Conservation (phyloP, 805 yeast genomes). For the Kuraishia cidri region DNA sequence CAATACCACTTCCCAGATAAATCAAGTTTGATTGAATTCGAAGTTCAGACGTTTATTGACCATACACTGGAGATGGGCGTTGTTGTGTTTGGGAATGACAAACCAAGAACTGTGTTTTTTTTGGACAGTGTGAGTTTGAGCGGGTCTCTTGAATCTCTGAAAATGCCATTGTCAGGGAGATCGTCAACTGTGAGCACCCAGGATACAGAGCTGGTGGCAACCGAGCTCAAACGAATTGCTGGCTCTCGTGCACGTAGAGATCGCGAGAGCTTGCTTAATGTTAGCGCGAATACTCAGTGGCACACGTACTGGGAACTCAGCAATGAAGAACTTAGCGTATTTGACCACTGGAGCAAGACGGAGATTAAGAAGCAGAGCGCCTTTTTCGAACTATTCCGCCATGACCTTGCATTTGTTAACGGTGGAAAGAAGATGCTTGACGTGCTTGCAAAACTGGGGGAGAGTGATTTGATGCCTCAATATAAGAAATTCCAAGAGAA, state of each 20-base stretch:
- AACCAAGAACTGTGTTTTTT: not conserved
- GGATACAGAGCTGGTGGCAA: too few relatives aligned
- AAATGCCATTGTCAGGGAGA: too few relatives aligned
- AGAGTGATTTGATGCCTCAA: constrained; percentile 34
- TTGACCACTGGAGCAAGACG: constrained; percentile 1
- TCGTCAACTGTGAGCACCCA: too few relatives aligned
- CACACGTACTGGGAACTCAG: too few relatives aligned
- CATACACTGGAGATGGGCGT: not conserved
- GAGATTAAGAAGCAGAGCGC: constrained; percentile 49
- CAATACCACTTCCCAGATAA: constrained; percentile 1
- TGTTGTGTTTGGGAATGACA: not conserved
- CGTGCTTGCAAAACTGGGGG: constrained; percentile 37
- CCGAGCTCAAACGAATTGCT: too few relatives aligned
- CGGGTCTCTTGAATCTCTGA: not conserved
- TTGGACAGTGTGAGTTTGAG: not conserved
- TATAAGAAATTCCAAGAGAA: constrained; percentile 49
- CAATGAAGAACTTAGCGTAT: too few relatives aligned
- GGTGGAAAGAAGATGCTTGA: constrained; percentile 59
- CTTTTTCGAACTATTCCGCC: constrained; percentile 63
- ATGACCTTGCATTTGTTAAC: constrained; percentile 62
- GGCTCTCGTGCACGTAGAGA: too few relatives aligned
- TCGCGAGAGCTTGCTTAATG: too few relatives aligned
- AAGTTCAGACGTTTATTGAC: not conserved
- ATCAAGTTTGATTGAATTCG: constrained; percentile 1
- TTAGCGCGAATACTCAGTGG: too few relatives aligned